Evolutionary conservation across 208 protist species (phyloP).

Genomic region (Herpetomonas tarakana): DNA sequence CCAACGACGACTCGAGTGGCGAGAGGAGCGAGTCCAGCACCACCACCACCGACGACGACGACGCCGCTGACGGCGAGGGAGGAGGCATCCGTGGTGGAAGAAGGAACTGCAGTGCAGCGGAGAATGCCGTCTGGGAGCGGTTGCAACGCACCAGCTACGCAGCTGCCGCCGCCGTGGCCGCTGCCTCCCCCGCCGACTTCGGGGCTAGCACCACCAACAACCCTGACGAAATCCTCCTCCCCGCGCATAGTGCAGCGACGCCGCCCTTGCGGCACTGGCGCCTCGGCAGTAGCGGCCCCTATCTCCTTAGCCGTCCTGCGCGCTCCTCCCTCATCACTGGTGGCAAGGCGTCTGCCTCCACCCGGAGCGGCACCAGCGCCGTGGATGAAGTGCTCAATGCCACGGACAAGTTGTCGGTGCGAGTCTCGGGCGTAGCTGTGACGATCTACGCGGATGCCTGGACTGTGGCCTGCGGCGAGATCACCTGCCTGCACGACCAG

Average conservation of each 20-base stretch:
- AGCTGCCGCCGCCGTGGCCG: neutral
- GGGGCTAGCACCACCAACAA: too few relatives aligned
- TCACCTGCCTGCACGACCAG: neutral
- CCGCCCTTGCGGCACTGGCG: too few relatives aligned
- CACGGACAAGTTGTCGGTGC: neutral
- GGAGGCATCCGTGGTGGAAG: neutral
- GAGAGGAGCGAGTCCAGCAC: neutral
- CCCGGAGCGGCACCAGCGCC: neutral
- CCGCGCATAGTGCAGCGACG: too few relatives aligned
- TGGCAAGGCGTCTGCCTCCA: too few relatives aligned
- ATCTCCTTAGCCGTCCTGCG: too few relatives aligned
- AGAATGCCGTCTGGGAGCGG: neutral
- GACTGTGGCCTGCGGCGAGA: neutral
- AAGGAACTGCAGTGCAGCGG: neutral
- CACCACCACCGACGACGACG: neutral
- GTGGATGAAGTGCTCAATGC: neutral
- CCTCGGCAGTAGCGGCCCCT: too few relatives aligned
- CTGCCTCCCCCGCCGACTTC: too few relatives aligned
- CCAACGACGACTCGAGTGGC: neutral
- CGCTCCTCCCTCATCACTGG: too few relatives aligned
- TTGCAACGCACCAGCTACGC: neutral
- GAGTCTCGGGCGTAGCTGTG: neutral
- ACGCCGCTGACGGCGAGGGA: neutral
- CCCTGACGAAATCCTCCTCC: too few relatives aligned
- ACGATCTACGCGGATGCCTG: neutral